Percentiles rank a stretch among this genome's conserved stretches.
Evolutionary conservation across 2,329 filamentous ascomycete species (phyloP).

Genomic region (Trichoderma sp.): DNA sequence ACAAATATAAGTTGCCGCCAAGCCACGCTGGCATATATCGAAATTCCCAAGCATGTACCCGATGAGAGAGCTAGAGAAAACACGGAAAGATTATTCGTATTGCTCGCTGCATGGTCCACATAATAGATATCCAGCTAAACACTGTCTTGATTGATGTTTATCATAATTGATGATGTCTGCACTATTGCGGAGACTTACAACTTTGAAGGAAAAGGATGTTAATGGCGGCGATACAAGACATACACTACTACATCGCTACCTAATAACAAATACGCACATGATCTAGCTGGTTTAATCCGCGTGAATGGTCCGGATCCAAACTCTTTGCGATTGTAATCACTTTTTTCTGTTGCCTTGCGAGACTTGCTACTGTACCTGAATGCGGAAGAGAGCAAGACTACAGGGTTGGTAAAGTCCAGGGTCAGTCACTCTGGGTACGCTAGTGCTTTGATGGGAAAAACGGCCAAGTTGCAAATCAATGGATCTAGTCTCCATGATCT

Average conservation of each 20-base stretch:
- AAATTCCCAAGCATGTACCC: neutral
- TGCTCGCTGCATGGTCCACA: neutral
- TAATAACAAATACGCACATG: neutral
- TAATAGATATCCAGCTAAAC: neutral
- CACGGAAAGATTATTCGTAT: neutral
- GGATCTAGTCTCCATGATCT: conserved; percentile 6
- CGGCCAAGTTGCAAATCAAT: conserved; percentile 17
- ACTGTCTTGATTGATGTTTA: no score
- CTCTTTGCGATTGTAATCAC: neutral
- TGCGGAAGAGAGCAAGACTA: neutral
- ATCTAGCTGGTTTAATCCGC: neutral
- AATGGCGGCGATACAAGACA: neutral
- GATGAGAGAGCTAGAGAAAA: neutral
- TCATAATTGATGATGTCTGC: neutral
- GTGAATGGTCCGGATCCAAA: neutral
- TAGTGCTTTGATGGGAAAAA: neutral
- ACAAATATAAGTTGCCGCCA: neutral
- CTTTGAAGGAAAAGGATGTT: neutral
- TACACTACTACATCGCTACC: neutral
- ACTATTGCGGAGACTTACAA: neutral
- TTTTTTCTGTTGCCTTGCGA: neutral
- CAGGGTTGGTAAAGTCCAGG: neutral
- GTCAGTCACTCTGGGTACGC: neutral
- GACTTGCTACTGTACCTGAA: neutral
- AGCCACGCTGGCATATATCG: neutral